A percentile compares a stretch with the other conserved stretches of the same genome.
These are phyloP conservation scores for Fusarium continuum DNA, from an alignment of 2,329 filamentous ascomycete genomes.

Conservation along the genomic window DNA sequence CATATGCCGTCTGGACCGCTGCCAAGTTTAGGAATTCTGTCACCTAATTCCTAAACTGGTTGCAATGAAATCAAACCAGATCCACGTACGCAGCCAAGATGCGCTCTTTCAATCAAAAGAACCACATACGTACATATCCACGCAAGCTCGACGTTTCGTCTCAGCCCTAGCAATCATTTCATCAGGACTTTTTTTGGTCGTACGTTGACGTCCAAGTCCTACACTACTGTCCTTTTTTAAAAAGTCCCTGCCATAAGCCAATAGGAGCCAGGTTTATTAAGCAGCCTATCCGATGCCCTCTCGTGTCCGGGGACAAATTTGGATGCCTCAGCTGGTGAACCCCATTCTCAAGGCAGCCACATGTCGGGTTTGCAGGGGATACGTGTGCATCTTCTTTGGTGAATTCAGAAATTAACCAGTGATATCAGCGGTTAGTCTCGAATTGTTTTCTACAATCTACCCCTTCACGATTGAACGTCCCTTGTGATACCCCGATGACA, in stretches of 20 bases:
- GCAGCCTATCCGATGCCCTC: conserved; percentile 41
- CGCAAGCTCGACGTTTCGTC: conserved; percentile 35
- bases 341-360: conserved; percentile 44
- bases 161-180: conserved; percentile 27
- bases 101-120: conserved; percentile 14
- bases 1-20: not conserved
- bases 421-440: not conserved
- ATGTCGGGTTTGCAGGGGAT: conserved; percentile 37
- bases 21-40: conserved; percentile 13
- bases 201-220: conserved; percentile 4
- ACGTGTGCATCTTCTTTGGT: conserved; percentile 36
- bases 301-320: conserved; percentile 23
- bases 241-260: conserved; percentile 32
- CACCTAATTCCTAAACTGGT: not conserved
- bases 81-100: conserved; percentile 17
- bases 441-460: not conserved
- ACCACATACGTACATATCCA: conserved; percentile 32
- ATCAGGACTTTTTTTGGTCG: conserved; percentile 8
- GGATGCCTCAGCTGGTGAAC: conserved; percentile 26
- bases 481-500: not conserved
- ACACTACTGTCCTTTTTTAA: not conserved
- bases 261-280: conserved; percentile 39
- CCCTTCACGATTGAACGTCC: not conserved
- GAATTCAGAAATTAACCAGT: not conserved
- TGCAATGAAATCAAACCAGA: conserved; percentile 1